phyloP scores from a whole-genome alignment of 2,329 filamentous ascomycete genomes.

The Epichloe scottii region DNA sequence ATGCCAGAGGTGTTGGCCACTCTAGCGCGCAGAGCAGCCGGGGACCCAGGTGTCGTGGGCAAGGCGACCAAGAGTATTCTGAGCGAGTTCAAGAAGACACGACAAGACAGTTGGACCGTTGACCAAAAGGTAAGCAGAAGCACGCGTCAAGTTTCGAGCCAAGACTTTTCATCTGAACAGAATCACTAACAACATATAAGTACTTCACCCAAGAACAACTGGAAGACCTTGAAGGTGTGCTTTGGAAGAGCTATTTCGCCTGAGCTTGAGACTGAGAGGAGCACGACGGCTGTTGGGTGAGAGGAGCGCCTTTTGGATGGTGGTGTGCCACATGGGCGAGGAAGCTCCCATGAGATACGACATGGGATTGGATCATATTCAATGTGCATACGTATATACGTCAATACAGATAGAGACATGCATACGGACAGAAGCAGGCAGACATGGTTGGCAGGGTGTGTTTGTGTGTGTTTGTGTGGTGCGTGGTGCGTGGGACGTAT shows the following conservation, averaged over 20 bases:
- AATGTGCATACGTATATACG: no score
- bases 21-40: conserved; percentile 72
- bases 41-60: conserved; percentile 81
- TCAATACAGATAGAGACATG: no score
- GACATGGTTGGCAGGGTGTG: neutral
- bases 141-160: no score
- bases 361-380: neutral
- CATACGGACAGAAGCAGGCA: neutral
- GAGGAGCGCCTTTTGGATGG: no score
- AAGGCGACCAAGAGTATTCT: conserved; percentile 91
- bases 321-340: neutral
- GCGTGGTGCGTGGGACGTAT: neutral
- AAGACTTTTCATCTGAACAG: conserved; percentile 11
- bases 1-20: conserved; percentile 85
- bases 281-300: neutral
- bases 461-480: neutral
- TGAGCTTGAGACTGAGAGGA: conserved; percentile 24
- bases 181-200: conserved; percentile 23
- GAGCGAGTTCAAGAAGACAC: conserved; percentile 98
- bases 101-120: conserved; percentile 96
- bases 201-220: conserved; percentile 85
- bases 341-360: neutral
- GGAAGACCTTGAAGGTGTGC: conserved; percentile 86
- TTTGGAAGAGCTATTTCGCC: conserved; percentile 99
- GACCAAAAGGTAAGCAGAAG: conserved; percentile 73